phyloP scores from a whole-genome alignment of 306 rosid species.

The Rosa rugosa region DNA sequence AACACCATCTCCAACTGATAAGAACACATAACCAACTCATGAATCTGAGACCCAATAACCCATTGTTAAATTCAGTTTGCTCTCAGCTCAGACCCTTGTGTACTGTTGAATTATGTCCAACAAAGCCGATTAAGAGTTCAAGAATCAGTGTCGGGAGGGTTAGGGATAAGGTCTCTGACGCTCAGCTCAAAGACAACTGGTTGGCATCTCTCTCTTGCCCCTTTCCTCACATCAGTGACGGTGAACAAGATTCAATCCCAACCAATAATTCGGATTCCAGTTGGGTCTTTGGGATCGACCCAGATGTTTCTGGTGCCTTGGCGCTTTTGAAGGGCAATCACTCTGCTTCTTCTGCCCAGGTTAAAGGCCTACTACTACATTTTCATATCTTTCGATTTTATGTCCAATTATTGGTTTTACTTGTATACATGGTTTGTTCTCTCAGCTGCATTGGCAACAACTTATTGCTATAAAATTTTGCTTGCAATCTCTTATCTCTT shows the following conservation, averaged over 20 bases:
- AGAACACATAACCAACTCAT: not conserved
- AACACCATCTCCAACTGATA: not conserved
- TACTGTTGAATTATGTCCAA: not conserved
- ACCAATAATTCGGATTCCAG: slow-evolving; percentile 32
- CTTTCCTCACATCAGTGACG: slow-evolving; percentile 27
- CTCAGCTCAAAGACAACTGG: slow-evolving; percentile 74
- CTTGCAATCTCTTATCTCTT: too few species aligned
- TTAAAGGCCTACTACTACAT: not conserved
- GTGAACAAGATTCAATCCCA: not conserved
- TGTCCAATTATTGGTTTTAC: too few species aligned
- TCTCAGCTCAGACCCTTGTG: slow-evolving; percentile 37
- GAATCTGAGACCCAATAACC: not conserved
- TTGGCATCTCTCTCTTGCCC: slow-evolving; percentile 74
- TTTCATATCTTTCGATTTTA: too few species aligned
- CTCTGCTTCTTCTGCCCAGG: slow-evolving; percentile 63
- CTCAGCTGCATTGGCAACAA: too few species aligned
- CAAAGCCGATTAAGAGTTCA: slow-evolving; percentile 3
- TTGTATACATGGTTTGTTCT: too few species aligned
- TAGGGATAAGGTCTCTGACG: slow-evolving; percentile 39
- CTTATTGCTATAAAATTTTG: too few species aligned
- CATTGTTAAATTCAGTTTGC: slow-evolving; percentile 8
- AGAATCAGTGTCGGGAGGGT: slow-evolving; percentile 4
- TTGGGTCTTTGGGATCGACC: slow-evolving; percentile 83
- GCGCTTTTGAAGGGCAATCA: slow-evolving; percentile 56
- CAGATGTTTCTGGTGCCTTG: slow-evolving; percentile 78